Base-by-base conservation (phyloP, 129 eudicot genomes). In the Rutidosis leptorrhynchoides region DNA sequence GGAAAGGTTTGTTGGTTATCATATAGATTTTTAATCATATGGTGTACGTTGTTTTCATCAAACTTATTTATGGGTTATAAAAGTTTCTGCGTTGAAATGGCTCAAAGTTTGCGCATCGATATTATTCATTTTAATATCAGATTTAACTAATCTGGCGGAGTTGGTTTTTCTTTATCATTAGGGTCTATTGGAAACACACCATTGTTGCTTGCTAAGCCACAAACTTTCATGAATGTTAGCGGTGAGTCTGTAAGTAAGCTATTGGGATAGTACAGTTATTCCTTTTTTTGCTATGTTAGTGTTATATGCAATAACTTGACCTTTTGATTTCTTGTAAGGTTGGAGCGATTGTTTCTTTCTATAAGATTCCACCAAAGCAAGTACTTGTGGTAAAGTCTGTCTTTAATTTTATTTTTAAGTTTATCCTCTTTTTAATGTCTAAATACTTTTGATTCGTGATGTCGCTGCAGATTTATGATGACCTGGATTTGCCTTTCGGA, bases 191-290 rank as follows among this genome's bases (percentile, higher is more conserved):
- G 98, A 62, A 77, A 84, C 65, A 81, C 74, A 61, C 98, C 96
- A 3, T 81, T 93, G 73, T 68, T 93, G 80, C 95, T 93, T 80
- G 95, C 98, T 57, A 93, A 93, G 80, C 98, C 98, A 11, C 98
- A 93, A 74, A 93, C 98, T 43, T 88, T 85, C 79, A 88, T 93
- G 98, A 93, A 93, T 70, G 81, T 75, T 64, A 93, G 96, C 70
- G 98, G 98, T 86, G 95, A 88, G 98, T 93, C 98, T 83, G 98
- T 93, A 88, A 88, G 98, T 93, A 82, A 66, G 58, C 79, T 76
- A 55, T 60, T 51, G 78, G 12, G 42, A 48, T 27, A 15, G 27
- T 33, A 32, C 33, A 14, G 15, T n/a, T 56, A 40, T 15, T 45
- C 5, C 64, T 30, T 17, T 62, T 27, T 2, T 6, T 25, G 6